Conservation (phyloP, 352 stramenopile species). For the Phytophthora macrochlamydospora region DNA sequence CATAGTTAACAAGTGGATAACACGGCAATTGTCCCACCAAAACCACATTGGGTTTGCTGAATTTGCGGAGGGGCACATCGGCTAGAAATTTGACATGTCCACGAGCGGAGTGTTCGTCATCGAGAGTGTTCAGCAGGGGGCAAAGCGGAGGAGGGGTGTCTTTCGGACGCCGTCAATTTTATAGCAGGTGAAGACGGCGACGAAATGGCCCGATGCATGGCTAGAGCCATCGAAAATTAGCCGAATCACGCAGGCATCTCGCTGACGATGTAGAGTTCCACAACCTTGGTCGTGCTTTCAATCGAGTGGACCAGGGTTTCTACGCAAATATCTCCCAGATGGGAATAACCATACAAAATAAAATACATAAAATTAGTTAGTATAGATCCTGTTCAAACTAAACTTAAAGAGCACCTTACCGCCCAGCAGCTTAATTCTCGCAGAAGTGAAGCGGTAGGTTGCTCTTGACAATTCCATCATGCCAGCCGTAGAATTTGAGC, state of each 20-base stretch:
- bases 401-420: background rate
- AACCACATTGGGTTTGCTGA: background rate
- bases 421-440: background rate
- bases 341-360: background rate
- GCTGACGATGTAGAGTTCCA: background rate
- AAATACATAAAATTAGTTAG: background rate
- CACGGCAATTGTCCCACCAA: background rate
- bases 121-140: background rate
- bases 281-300: background rate
- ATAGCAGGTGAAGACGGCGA: background rate
- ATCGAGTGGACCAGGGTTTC: background rate
- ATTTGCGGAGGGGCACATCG: background rate
- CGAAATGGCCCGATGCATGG: background rate
- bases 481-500: background rate
- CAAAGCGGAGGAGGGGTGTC: background rate
- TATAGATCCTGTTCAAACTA: background rate
- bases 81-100: background rate
- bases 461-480: slow-evolving; percentile 2
- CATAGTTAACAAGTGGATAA: background rate
- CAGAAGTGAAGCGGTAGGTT: slow-evolving; percentile 3
- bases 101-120: background rate
- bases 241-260: background rate
- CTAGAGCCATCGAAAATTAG: slow-evolving; percentile 11
- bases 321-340: background rate
- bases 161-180: background rate